Percentiles rank a stretch among this genome's conserved stretches.
These are phyloP conservation scores for Lipomyces chichibuensis DNA, from an alignment of 805 yeast genomes.

Conservation along the genomic window DNA sequence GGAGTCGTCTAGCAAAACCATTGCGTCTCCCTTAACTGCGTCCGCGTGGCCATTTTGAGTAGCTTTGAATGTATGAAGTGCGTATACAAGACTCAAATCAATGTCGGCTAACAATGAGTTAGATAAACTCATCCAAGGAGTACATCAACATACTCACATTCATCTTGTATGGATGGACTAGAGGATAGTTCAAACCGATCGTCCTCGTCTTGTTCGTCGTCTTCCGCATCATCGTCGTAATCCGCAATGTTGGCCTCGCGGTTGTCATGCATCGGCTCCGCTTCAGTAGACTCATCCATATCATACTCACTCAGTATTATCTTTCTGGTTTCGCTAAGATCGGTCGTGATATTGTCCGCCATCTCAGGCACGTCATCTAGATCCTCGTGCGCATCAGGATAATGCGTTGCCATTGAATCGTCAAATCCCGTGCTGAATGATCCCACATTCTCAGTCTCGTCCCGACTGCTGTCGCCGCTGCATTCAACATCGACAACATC, in stretches of 20 bases:
- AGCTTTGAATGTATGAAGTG: slow-evolving; percentile 83
- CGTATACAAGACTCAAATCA: slow-evolving; percentile 82
- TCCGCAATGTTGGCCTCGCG: neutral
- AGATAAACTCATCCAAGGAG: neutral
- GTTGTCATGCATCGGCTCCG: neutral
- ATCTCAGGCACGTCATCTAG: neutral
- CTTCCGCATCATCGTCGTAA: slow-evolving; percentile 47
- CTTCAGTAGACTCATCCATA: neutral
- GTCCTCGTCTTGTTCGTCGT: slow-evolving; percentile 41
- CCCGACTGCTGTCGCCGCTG: neutral
- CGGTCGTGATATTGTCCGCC: neutral
- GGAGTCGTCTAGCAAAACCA: slow-evolving; percentile 78
- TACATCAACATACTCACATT: slow-evolving; percentile 43
- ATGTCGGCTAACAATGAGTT: slow-evolving; percentile 53
- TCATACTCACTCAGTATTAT: neutral
- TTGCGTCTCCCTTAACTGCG: slow-evolving; percentile 77
- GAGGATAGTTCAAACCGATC: slow-evolving; percentile 57
- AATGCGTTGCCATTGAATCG: neutral
- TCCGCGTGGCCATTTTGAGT: slow-evolving; percentile 93
- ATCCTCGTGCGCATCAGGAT: neutral
- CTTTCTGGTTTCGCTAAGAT: neutral
- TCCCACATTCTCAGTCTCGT: neutral
- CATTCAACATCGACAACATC: slow-evolving; percentile 4
- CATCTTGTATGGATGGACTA: slow-evolving; percentile 57
- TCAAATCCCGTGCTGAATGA: neutral